Conservation (phyloP, 2,329 filamentous ascomycete species). For the Fusarium sp. region DNA sequence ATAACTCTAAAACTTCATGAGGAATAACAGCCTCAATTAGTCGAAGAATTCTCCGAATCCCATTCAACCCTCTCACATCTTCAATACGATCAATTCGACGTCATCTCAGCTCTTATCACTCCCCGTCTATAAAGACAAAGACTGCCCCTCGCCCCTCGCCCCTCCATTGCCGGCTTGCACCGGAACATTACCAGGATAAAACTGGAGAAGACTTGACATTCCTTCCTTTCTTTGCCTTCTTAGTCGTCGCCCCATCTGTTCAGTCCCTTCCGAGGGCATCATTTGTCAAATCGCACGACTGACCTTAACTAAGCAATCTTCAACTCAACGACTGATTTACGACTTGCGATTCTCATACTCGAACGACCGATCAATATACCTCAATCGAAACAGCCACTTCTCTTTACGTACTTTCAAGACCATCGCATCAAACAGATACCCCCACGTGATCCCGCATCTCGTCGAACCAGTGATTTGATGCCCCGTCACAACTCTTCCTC, state of each 20-base stretch:
- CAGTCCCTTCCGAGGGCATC: slow-evolving; percentile 36
- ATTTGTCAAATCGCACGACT: slow-evolving; percentile 30
- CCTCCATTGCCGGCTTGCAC: slow-evolving; percentile 41
- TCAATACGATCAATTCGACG: slow-evolving; percentile 25
- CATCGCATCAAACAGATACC: slow-evolving; percentile 14
- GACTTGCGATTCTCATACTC: slow-evolving; percentile 13
- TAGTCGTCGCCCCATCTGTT: slow-evolving; percentile 30
- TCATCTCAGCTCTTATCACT: slow-evolving; percentile 31
- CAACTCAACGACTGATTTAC: slow-evolving; percentile 23
- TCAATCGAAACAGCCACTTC: not conserved
- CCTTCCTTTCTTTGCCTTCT: slow-evolving; percentile 20
- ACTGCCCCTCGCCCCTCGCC: slow-evolving; percentile 36
- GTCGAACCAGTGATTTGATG: slow-evolving; percentile 50
- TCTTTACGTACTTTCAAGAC: slow-evolving; percentile 1
- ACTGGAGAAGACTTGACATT: slow-evolving; percentile 39
- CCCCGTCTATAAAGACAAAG: slow-evolving; percentile 18
- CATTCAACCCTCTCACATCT: slow-evolving; percentile 1
- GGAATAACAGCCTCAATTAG: not conserved
- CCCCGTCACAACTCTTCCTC: slow-evolving; percentile 46
- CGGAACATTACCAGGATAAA: slow-evolving; percentile 42
- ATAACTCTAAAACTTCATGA: not conserved
- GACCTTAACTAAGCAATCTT: slow-evolving; percentile 19
- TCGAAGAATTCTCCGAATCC: not conserved
- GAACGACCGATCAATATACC: not conserved
- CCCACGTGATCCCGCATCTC: slow-evolving; percentile 43